Conservation (phyloP, 164 flowering plant species). For the Echeveria elegans region DNA sequence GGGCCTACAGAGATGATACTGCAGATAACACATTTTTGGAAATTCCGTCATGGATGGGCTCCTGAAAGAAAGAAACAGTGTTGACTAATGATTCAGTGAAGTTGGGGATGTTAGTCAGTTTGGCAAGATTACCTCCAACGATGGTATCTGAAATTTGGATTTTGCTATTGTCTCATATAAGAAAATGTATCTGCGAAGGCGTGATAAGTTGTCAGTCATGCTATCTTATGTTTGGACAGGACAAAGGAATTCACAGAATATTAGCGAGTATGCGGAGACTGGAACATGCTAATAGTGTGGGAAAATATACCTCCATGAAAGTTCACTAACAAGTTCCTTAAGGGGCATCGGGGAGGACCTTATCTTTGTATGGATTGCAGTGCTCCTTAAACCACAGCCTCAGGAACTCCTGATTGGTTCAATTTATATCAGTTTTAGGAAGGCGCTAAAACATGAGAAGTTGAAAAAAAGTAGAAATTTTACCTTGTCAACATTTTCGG, state of each 20-base stretch:
- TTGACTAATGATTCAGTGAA: background rate
- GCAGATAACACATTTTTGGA: conserved; percentile 61
- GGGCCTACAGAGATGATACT: conserved; percentile 30
- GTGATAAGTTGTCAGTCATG: background rate
- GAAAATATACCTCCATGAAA: conserved; percentile 65
- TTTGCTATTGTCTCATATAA: conserved; percentile 82
- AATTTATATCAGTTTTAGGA: too few relatives aligned
- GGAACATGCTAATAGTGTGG: conserved; percentile 8
- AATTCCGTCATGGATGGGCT: conserved; percentile 69
- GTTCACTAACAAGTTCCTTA: conserved; percentile 74
- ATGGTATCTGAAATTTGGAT: conserved; percentile 55
- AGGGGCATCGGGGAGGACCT: conserved; percentile 93
- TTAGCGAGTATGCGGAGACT: background rate
- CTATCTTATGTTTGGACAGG: background rate
- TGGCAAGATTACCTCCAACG: conserved; percentile 37
- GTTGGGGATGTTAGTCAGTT: background rate
- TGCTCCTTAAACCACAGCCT: conserved; percentile 86
- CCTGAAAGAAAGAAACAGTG: conserved; percentile 33
- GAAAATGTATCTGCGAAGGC: conserved; percentile 57
- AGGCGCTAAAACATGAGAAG: background rate
- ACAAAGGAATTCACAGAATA: background rate
- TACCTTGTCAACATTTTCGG: conserved; percentile 96
- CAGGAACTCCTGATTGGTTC: conserved; percentile 60
- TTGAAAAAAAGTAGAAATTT: background rate
- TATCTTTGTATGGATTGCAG: conserved; percentile 88